Evolutionary conservation across 2,329 filamentous ascomycete species (phyloP), one percentile per base, ranked within the genome.

Genomic region (Dactylellina sp.): DNA sequence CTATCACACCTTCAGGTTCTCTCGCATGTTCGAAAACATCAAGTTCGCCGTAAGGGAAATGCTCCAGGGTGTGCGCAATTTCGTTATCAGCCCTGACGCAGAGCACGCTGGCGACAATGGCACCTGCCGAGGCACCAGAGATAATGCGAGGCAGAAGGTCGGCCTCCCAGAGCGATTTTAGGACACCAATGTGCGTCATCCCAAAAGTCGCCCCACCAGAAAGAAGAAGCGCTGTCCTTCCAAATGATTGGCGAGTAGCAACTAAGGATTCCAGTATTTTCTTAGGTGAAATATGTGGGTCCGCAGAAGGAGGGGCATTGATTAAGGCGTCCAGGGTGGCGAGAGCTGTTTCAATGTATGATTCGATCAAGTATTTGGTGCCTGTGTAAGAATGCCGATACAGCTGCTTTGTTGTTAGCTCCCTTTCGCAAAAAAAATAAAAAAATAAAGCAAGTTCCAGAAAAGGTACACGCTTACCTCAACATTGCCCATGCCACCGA

Each of bases 151-250:
- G 93, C 1, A 97, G 84, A 11, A 96, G 84, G 6, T 87, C 86
- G 2, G 87, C 85, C 78, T 95, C 88, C 80, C 89, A 93, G 1
- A 97, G 84, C 2, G 89, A 86, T 80, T 96, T 96, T 62, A 96
- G 83, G 1, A 97, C 92, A 0, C 93, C 93, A 62, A 96, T 90
- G 80, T 97, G 93, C 71, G 91, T 91, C 91, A 97, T 96, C 42
- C 93, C 93, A 81, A 96, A 92, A 0, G 93, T 95, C 0, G 90
- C 92, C 1, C 93, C 93, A 6, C 93, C 93, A 2, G 92, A 96
- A 7, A 97, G 83, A 7, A 96, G 84, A 56, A 97, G 82, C 0
- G 92, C 93, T 75, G 89, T 95, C 75, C 92, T 86, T n/a, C 92
- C 92, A 79, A 93, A 96, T 37, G 91, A 90, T 79, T 93, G 91